Percentiles rank a stretch among this genome's conserved stretches.
These are phyloP conservation scores for Coemansia furcata DNA, from an alignment of 192 early-diverging fungal species.

Conservation along the genomic window DNA sequence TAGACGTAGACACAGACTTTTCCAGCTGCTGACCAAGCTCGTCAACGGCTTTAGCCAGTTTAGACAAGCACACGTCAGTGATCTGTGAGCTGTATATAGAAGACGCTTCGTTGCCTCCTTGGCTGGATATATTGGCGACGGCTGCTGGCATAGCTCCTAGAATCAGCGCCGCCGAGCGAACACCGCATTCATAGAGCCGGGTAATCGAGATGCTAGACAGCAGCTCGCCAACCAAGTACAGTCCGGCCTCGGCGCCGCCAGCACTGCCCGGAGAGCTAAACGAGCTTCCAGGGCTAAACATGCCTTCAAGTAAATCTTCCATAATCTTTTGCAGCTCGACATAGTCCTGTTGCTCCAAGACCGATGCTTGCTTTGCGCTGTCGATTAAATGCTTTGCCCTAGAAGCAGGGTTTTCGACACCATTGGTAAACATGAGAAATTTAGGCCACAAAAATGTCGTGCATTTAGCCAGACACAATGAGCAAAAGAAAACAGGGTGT, in stretches of 20 bases:
- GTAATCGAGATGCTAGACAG: neutral
- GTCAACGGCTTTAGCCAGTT: conserved; percentile 12
- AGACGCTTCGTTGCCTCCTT: conserved; percentile 6
- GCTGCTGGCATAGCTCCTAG: conserved; percentile 14
- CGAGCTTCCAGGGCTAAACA: conserved; percentile 6
- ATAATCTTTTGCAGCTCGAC: conserved; percentile 13
- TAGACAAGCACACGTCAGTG: conserved; percentile 25
- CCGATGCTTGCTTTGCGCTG: neutral
- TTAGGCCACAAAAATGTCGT: conserved; percentile 1
- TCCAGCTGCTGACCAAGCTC: conserved; percentile 10
- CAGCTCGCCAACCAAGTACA: conserved; percentile 15
- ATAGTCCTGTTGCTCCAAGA: neutral
- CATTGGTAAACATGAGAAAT: conserved; percentile 2
- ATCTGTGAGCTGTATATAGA: conserved; percentile 14
- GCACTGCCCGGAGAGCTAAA: neutral
- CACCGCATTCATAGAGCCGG: conserved; percentile 18
- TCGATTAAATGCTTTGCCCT: conserved; percentile 11
- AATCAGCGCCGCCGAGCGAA: conserved; percentile 6
- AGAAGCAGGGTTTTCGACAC: neutral
- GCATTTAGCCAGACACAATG: conserved; percentile 7
- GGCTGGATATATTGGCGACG: conserved; percentile 27
- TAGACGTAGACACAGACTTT: neutral
- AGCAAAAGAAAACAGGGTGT: neutral
- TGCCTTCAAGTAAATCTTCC: conserved; percentile 7
- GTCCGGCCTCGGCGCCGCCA: conserved; percentile 1